Evolutionary conservation across 129 eudicot species (phyloP).

Genomic region (Centella asiatica): DNA sequence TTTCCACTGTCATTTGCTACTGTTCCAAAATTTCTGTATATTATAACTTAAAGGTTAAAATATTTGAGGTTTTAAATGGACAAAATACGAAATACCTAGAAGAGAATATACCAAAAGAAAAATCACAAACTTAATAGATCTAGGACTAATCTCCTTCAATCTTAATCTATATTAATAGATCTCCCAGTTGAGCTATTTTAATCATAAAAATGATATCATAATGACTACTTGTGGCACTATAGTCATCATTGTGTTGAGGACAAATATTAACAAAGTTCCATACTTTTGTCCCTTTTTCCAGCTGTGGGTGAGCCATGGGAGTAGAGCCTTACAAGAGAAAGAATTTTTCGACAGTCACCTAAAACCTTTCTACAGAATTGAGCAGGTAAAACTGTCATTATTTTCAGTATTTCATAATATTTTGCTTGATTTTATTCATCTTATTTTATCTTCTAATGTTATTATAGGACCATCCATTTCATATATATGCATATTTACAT

Average conservation of each 20-base stretch:
- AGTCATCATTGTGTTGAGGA: background rate
- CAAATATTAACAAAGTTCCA: background rate
- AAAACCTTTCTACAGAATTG: slow-evolving; percentile 94
- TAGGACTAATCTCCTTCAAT: no score
- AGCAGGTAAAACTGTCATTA: slow-evolving; percentile 49
- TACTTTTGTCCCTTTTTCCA: slow-evolving; percentile 27
- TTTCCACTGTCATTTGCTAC: no score
- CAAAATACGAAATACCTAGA: no score
- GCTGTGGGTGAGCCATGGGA: slow-evolving; percentile 98
- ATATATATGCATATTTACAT: background rate
- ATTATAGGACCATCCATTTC: background rate
- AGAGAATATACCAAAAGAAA: no score
- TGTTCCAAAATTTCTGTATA: no score
- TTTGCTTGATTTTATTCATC: slow-evolving; percentile 1
- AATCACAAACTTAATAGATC: no score
- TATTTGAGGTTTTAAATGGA: no score
- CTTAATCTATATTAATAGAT: no score
- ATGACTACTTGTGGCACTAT: background rate
- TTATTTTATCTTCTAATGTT: background rate
- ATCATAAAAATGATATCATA: no score
- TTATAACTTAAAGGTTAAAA: no score
- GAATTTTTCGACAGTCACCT: slow-evolving; percentile 83
- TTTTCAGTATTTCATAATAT: background rate
- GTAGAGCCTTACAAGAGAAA: slow-evolving; percentile 95
- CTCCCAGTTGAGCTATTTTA: no score